A percentile compares a stretch with the other conserved stretches of the same genome.
These are phyloP conservation scores for Blastobotrys americana DNA, from an alignment of 805 yeast species.

Conservation along the genomic window DNA sequence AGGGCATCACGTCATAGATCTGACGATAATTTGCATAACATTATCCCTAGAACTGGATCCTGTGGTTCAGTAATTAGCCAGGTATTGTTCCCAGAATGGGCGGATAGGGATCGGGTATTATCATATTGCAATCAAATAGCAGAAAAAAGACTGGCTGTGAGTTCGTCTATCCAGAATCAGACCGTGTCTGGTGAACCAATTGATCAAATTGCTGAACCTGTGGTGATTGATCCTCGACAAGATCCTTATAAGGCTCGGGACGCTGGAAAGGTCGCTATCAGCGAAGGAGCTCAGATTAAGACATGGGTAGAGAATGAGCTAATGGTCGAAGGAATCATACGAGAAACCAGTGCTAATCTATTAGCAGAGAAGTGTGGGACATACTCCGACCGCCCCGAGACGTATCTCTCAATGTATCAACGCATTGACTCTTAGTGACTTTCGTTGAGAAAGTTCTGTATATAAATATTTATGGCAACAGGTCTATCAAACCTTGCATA, in stretches of 20 bases:
- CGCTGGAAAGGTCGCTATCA: conserved; percentile 3
- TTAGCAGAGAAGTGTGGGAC: conserved; percentile 19
- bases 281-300: conserved; percentile 10
- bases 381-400: conserved; percentile 13
- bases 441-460: too few species aligned
- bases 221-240: conserved; percentile 15
- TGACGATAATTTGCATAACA: conserved; percentile 26
- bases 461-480: conserved; percentile 2
- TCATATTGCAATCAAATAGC: conserved; percentile 16
- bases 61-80: conserved; percentile 15
- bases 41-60: conserved; percentile 23
- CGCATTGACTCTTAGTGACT: background rate
- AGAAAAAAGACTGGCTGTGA: background rate
- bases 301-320: conserved; percentile 18
- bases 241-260: conserved; percentile 23
- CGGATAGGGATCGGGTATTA: conserved; percentile 15
- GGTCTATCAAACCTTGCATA: too few species aligned
- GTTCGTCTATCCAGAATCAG: background rate
- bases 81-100: conserved; percentile 21
- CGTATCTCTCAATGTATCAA: conserved; percentile 15
- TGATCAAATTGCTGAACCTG: background rate
- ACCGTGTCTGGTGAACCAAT: background rate
- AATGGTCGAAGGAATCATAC: conserved; percentile 16
- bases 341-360: conserved; percentile 13
- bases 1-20: conserved; percentile 24